These are phyloP conservation scores for Erigeron canadensis DNA, from an alignment of 129 eudicot species.

Conservation along the genomic window DNA sequence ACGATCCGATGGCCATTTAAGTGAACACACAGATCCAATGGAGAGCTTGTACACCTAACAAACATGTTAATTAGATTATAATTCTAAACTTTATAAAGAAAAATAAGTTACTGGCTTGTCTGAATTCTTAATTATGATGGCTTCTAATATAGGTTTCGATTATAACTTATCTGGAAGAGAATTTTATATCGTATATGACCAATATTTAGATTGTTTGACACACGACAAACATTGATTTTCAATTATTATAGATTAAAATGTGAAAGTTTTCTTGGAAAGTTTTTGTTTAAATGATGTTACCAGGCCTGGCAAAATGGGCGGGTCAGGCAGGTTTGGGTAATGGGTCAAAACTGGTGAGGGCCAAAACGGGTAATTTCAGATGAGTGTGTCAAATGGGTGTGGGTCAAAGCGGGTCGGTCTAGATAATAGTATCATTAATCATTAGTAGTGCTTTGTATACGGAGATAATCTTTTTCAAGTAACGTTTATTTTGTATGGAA, in stretches of 20 bases:
- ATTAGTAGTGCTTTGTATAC: background rate
- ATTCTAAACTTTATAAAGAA: background rate
- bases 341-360: too few species aligned
- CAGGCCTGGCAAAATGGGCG: too few species aligned
- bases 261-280: background rate
- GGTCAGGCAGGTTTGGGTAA: too few species aligned
- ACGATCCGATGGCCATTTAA: constrained; percentile 73
- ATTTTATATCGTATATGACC: background rate
- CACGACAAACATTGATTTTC: background rate
- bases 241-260: background rate
- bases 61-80: constrained; percentile 12
- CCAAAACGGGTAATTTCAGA: too few species aligned
- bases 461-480: background rate
- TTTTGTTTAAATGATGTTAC: background rate
- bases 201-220: background rate
- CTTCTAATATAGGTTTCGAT: too few species aligned
- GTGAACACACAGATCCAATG: constrained; percentile 72
- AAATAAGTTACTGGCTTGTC: too few species aligned
- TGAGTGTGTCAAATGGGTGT: too few species aligned
- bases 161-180: background rate
- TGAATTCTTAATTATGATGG: background rate
- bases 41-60: constrained; percentile 86
- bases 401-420: too few species aligned
- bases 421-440: background rate
- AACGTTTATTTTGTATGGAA: constrained; percentile 12